phyloP scores from a whole-genome alignment of 2,329 filamentous ascomycete species.

The Didymella pomorum region DNA sequence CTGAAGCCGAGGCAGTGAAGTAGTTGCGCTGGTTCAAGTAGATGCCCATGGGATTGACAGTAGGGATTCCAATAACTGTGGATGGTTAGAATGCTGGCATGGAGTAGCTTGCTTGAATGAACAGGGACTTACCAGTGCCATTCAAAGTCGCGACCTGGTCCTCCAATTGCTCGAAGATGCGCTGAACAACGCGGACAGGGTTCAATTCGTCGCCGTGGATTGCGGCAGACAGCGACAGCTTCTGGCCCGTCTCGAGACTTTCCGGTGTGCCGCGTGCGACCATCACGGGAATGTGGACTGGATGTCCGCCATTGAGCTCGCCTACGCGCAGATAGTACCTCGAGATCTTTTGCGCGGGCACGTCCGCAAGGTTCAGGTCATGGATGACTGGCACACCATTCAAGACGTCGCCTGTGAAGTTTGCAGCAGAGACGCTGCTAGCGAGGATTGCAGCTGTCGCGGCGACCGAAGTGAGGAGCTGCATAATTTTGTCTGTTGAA shows the following conservation, averaged over 20 bases:
- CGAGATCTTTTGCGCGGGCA: slow-evolving; percentile 48
- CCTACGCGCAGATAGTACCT: slow-evolving; percentile 51
- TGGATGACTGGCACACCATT: slow-evolving; percentile 45
- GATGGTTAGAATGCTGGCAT: slow-evolving; percentile 13
- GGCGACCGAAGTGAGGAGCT: slow-evolving; percentile 32
- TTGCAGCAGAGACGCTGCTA: slow-evolving; percentile 30
- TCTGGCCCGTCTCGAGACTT: slow-evolving; percentile 48
- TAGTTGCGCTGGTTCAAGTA: slow-evolving; percentile 52
- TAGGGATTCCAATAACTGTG: slow-evolving; percentile 50
- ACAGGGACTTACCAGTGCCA: slow-evolving; percentile 41
- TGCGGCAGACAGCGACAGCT: slow-evolving; percentile 48
- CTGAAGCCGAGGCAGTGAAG: slow-evolving; percentile 42
- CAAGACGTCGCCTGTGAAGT: slow-evolving; percentile 45
- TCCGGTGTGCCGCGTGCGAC: slow-evolving; percentile 50
- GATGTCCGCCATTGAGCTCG: slow-evolving; percentile 50
- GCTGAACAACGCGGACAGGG: slow-evolving; percentile 49
- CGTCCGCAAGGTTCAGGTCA: slow-evolving; percentile 47
- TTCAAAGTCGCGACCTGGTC: slow-evolving; percentile 43
- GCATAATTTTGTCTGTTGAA: slow-evolving; percentile 26
- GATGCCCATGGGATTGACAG: slow-evolving; percentile 51
- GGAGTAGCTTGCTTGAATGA: neutral
- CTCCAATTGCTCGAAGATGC: slow-evolving; percentile 45
- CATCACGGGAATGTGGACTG: slow-evolving; percentile 50
- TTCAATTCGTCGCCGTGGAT: slow-evolving; percentile 54
- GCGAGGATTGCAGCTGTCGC: slow-evolving; percentile 31